A percentile compares a stretch with the other conserved stretches of the same genome.
These are phyloP conservation scores for Yarrowia hollandica DNA, from an alignment of 805 yeast species.

Conservation along the genomic window DNA sequence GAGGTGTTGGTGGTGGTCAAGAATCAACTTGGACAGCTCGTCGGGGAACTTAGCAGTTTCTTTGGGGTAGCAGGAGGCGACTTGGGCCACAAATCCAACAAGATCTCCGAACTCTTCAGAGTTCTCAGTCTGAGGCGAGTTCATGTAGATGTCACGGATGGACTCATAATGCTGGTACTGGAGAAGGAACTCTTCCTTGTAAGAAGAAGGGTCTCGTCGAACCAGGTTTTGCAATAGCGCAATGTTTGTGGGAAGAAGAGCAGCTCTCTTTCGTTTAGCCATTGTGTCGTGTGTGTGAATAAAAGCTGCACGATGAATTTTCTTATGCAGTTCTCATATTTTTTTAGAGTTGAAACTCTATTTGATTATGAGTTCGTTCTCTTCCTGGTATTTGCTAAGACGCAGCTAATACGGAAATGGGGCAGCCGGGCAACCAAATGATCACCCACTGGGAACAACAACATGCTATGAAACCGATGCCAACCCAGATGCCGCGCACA, in stretches of 20 bases:
- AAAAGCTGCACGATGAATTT: constrained; percentile 14
- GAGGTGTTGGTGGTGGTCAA: constrained; percentile 76
- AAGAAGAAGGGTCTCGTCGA: constrained; percentile 90
- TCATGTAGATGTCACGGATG: constrained; percentile 77
- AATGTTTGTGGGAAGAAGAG: constrained; percentile 87
- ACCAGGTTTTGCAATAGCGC: constrained; percentile 89
- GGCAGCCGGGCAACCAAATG: too few relatives aligned
- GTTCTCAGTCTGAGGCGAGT: constrained; percentile 64
- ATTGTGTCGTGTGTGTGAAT: constrained; percentile 44
- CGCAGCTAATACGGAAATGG: too few relatives aligned
- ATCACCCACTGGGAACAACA: too few relatives aligned
- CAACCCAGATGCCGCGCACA: too few relatives aligned
- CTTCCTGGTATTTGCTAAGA: too few relatives aligned
- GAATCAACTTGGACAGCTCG: constrained; percentile 67
- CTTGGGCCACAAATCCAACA: constrained; percentile 89
- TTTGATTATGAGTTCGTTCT: too few relatives aligned
- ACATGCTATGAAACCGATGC: too few relatives aligned
- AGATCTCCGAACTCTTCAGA: constrained; percentile 75
- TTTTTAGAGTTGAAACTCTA: constrained; percentile 20
- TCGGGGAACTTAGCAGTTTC: constrained; percentile 84
- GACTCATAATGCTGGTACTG: constrained; percentile 94
- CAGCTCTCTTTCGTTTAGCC: constrained; percentile 90
- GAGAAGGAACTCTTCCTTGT: constrained; percentile 88
- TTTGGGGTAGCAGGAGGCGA: constrained; percentile 83
- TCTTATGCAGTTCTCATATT: constrained; percentile 7